phyloP scores from a whole-genome alignment of 1,284 basidiomycete genomes.

The Ustilago cynodontis region DNA sequence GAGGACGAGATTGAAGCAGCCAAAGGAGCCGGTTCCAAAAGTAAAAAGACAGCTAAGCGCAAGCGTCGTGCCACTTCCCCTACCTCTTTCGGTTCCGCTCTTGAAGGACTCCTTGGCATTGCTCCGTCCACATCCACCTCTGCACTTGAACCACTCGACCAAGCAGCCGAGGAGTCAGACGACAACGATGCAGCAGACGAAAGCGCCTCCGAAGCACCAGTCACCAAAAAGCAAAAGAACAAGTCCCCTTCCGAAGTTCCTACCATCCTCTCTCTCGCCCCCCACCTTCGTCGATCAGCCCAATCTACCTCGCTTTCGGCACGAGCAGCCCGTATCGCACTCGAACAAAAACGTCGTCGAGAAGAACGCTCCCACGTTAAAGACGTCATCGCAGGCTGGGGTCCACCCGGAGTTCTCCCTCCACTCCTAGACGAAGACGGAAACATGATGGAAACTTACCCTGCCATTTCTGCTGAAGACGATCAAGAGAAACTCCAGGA shows the following conservation, averaged over 20 bases:
- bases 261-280: conserved; percentile 67
- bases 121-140: conserved; percentile 27
- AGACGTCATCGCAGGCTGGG: conserved; percentile 69
- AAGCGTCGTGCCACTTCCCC: conserved; percentile 66
- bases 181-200: conserved; percentile 11
- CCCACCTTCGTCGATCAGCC: conserved; percentile 59
- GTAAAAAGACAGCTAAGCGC: conserved; percentile 65
- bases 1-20: conserved; percentile 62
- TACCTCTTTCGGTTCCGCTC: conserved; percentile 61
- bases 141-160: conserved; percentile 19
- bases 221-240: conserved; percentile 13
- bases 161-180: conserved; percentile 11
- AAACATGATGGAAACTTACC: conserved; percentile 36
- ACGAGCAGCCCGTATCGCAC: conserved; percentile 63
- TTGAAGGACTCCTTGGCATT: conserved; percentile 60
- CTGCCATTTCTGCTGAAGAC: conserved; percentile 16
- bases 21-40: conserved; percentile 49
- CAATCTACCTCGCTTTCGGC: conserved; percentile 60
- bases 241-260: conserved; percentile 16
- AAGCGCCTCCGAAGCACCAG: background rate
- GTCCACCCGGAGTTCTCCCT: conserved; percentile 61
- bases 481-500: conserved; percentile 33
- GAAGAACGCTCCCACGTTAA: conserved; percentile 64
- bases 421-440: conserved; percentile 48
- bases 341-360: conserved; percentile 59